Percentiles rank a stretch among this genome's conserved stretches.
Conservation (phyloP, 139 green algal species). For the Picochlorum sp. region DNA sequence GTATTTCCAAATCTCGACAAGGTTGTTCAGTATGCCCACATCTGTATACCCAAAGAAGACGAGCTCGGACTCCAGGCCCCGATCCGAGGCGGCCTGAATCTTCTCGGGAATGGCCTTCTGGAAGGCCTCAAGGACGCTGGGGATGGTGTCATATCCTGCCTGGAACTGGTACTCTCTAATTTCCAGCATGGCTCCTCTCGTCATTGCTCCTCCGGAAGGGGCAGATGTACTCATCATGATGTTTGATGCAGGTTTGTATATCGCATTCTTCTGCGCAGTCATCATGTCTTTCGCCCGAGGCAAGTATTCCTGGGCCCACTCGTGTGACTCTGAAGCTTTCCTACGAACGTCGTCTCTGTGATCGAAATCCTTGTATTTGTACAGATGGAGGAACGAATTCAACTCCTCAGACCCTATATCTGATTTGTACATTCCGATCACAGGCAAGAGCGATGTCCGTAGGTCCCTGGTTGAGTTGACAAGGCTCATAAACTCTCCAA, state of each 20-base stretch:
- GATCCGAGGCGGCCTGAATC: slow-evolving; percentile 43
- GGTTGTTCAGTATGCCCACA: slow-evolving; percentile 40
- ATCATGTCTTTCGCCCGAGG: background rate
- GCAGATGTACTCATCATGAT: slow-evolving; percentile 5
- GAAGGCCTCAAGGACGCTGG: slow-evolving; percentile 54
- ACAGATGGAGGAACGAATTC: slow-evolving; percentile 25
- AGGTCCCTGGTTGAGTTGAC: too few species aligned
- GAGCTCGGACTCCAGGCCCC: slow-evolving; percentile 22
- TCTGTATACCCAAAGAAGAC: slow-evolving; percentile 58
- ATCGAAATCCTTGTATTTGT: slow-evolving; percentile 24
- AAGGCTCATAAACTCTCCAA: too few species aligned
- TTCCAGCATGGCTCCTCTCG: slow-evolving; percentile 51
- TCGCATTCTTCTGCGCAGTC: slow-evolving; percentile 16
- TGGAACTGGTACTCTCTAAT: slow-evolving; percentile 66
- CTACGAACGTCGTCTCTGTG: slow-evolving; percentile 15
- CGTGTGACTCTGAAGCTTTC: slow-evolving; percentile 4
- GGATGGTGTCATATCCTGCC: slow-evolving; percentile 60
- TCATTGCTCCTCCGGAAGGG: background rate
- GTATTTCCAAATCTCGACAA: slow-evolving; percentile 75
- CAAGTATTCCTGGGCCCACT: slow-evolving; percentile 6
- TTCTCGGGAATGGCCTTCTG: slow-evolving; percentile 55
- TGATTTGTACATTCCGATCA: too few species aligned
- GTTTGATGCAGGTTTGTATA: slow-evolving; percentile 11
- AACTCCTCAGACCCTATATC: background rate
- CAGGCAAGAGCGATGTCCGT: too few species aligned